A percentile compares a stretch with the other conserved stretches of the same genome.
Evolutionary conservation across 2,329 filamentous ascomycete genomes (phyloP).

Genomic region (Aureobasidium sp.): DNA sequence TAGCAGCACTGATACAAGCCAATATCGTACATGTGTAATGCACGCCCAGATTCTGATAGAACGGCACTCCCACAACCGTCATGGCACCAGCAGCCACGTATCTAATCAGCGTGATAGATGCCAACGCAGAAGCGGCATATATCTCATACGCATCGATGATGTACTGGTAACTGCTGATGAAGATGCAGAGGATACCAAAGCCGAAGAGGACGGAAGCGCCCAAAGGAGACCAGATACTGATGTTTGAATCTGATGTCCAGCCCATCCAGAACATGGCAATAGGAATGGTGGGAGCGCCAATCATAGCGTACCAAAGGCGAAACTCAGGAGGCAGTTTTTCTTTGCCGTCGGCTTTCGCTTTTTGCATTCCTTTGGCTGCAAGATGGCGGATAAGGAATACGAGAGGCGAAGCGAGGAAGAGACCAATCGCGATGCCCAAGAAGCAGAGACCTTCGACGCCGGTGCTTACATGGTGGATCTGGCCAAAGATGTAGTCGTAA

Average conservation of each 20-base stretch:
- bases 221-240: constrained; percentile 48
- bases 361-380: constrained; percentile 37
- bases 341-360: constrained; percentile 34
- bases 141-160: constrained; percentile 52
- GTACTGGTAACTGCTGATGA: constrained; percentile 49
- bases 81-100: constrained; percentile 37
- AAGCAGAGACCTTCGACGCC: constrained; percentile 43
- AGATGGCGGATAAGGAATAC: constrained; percentile 42
- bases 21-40: constrained; percentile 31
- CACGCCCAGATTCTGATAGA: constrained; percentile 33
- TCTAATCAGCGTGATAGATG: constrained; percentile 33
- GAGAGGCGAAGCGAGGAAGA: constrained; percentile 31
- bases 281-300: constrained; percentile 44
- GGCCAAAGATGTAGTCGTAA: constrained; percentile 45
- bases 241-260: constrained; percentile 42
- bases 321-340: constrained; percentile 44
- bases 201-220: constrained; percentile 47
- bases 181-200: constrained; percentile 36
- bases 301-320: constrained; percentile 47
- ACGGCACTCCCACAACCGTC: constrained; percentile 33
- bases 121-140: constrained; percentile 45
- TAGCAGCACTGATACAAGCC: constrained; percentile 25
- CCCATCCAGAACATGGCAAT: constrained; percentile 52
- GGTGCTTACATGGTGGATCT: constrained; percentile 41
- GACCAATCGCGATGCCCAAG: constrained; percentile 39